phyloP scores from a whole-genome alignment of 129 eudicot genomes.

The Flaveria trinervia region DNA sequence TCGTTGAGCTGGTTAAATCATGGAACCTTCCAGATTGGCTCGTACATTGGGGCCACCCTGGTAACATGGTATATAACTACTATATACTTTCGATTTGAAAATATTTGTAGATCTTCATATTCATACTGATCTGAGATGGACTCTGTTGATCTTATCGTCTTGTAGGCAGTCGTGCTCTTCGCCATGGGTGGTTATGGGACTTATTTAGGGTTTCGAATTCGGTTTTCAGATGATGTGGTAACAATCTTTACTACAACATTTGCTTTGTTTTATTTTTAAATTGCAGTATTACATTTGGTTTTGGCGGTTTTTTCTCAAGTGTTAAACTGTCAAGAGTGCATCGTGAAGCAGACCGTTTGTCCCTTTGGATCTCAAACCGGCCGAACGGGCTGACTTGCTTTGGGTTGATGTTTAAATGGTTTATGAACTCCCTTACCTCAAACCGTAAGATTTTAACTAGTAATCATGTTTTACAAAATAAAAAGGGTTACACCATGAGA shows the following conservation, averaged over 20 bases:
- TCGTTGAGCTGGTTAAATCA: conserved; percentile 75
- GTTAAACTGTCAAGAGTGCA: too few species aligned
- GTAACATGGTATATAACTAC: conserved; percentile 68
- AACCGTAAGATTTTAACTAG: not conserved
- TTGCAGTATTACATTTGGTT: too few species aligned
- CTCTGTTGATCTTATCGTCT: conserved; percentile 3
- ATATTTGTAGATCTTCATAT: not conserved
- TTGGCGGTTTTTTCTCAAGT: too few species aligned
- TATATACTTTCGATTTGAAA: not conserved
- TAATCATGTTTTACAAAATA: too few species aligned
- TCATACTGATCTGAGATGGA: not conserved
- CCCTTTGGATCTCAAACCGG: too few species aligned
- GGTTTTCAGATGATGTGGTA: conserved; percentile 81
- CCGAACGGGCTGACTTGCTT: too few species aligned
- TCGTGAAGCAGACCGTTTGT: too few species aligned
- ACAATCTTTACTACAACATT: not conserved
- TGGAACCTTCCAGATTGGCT: conserved; percentile 87
- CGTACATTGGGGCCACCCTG: conserved; percentile 99
- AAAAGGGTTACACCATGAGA: too few species aligned
- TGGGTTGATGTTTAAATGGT: too few species aligned
- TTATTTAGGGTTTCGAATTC: conserved; percentile 86
- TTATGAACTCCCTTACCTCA: not conserved
- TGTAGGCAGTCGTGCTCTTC: conserved; percentile 88
- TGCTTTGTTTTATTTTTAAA: not conserved
- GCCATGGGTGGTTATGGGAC: conserved; percentile 99